A percentile compares a stretch with the other conserved stretches of the same genome.
Evolutionary conservation across 2,329 filamentous ascomycete genomes (phyloP).

Genomic region (Paecilomyces sp.): DNA sequence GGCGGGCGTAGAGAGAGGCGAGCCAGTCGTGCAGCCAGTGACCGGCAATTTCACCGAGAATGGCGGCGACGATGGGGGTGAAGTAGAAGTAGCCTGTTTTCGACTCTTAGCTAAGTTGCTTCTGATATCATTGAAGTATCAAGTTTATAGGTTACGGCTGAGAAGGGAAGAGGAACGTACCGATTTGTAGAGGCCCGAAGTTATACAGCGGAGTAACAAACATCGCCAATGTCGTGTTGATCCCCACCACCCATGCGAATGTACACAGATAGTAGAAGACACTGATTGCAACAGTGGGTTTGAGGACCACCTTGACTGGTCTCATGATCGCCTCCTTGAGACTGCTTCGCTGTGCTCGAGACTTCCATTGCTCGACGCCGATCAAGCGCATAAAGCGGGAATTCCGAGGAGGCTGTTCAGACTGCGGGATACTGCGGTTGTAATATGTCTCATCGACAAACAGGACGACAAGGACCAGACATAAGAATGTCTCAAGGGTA

Average conservation of each 20-base stretch:
- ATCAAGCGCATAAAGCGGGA: constrained; percentile 22
- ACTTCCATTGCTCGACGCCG: constrained; percentile 25
- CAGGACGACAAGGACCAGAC: constrained; percentile 22
- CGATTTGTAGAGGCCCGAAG: constrained; percentile 45
- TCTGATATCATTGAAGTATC: too few relatives aligned
- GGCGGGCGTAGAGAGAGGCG: constrained; percentile 37
- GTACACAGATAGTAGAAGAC: constrained; percentile 33
- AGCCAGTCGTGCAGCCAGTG: constrained; percentile 52
- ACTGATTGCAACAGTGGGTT: constrained; percentile 29
- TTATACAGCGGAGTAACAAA: constrained; percentile 46
- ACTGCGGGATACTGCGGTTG: constrained; percentile 23
- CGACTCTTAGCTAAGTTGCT: neutral
- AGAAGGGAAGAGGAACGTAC: constrained; percentile 18
- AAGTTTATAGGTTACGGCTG: neutral
- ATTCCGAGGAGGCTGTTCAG: constrained; percentile 23
- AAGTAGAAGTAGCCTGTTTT: constrained; percentile 49
- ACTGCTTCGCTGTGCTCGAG: constrained; percentile 20
- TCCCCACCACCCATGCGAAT: constrained; percentile 40
- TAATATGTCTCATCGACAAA: constrained; percentile 34
- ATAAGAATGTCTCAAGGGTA: constrained; percentile 24
- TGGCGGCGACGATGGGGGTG: constrained; percentile 47
- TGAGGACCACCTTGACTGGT: constrained; percentile 29
- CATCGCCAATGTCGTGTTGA: constrained; percentile 51
- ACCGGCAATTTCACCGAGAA: constrained; percentile 48
- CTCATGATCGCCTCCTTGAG: constrained; percentile 28